phyloP scores from a whole-genome alignment of 768 basidiomycete genomes.

The Paxillus involutus region DNA sequence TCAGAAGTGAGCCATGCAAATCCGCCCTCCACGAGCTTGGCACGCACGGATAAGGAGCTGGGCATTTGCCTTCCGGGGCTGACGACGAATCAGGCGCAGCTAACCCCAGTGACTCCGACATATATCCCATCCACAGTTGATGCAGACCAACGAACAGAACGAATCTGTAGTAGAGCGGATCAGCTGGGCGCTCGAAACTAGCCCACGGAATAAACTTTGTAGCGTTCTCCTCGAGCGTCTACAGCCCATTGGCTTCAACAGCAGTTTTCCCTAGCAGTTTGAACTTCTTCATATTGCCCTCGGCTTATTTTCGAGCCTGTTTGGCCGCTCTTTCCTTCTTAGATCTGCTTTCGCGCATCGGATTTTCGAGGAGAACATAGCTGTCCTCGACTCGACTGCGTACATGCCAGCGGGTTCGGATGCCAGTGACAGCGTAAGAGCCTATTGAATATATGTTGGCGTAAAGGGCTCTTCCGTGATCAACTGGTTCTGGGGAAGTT shows the following conservation, averaged over 20 bases:
- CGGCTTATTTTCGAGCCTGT: slow-evolving; percentile 41
- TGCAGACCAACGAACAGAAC: slow-evolving; percentile 72
- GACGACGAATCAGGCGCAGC: slow-evolving; percentile 29
- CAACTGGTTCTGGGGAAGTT: slow-evolving; percentile 10
- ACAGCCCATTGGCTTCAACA: slow-evolving; percentile 58
- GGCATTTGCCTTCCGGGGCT: slow-evolving; percentile 41
- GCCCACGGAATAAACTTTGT: slow-evolving; percentile 40
- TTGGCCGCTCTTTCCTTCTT: slow-evolving; percentile 54
- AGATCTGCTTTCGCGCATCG: slow-evolving; percentile 51
- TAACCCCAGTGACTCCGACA: slow-evolving; percentile 78
- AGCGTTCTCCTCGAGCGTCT: slow-evolving; percentile 49
- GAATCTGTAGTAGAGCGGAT: slow-evolving; percentile 47
- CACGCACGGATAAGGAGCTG: slow-evolving; percentile 61
- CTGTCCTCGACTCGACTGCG: slow-evolving; percentile 65
- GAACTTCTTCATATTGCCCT: slow-evolving; percentile 45
- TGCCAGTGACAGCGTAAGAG: slow-evolving; percentile 43
- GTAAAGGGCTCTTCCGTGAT: slow-evolving; percentile 51
- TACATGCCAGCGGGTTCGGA: slow-evolving; percentile 61
- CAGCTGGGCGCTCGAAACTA: neutral
- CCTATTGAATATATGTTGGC: slow-evolving; percentile 59
- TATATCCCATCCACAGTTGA: slow-evolving; percentile 84
- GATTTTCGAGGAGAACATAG: slow-evolving; percentile 70
- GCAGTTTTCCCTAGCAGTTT: slow-evolving; percentile 51
- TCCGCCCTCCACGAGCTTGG: slow-evolving; percentile 94
- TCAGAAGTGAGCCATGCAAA: slow-evolving; percentile 78